These are phyloP conservation scores for Anacardium occidentale DNA, from an alignment of 345 rosid species.

Conservation along the genomic window DNA sequence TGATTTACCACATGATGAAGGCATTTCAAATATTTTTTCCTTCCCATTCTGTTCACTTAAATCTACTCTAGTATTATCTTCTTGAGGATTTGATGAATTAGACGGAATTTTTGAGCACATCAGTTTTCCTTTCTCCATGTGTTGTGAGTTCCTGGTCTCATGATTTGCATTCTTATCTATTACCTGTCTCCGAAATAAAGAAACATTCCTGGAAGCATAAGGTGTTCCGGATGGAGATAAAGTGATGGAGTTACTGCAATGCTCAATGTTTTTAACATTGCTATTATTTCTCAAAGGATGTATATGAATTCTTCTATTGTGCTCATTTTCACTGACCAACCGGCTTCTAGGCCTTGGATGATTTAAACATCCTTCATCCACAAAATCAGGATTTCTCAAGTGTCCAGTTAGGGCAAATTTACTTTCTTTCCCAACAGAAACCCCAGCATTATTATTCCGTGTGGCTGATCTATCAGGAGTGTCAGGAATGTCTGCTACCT, in stretches of 20 bases:
- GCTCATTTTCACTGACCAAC: conserved; percentile 33
- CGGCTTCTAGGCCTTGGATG: conserved; percentile 27
- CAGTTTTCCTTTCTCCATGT: conserved; percentile 44
- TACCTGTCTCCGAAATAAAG: conserved; percentile 45
- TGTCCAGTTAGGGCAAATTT: conserved; percentile 35
- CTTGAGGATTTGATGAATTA: conserved; percentile 21
- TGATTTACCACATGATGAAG: conserved; percentile 26
- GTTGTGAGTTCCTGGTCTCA: conserved; percentile 27
- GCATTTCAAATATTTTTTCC: conserved; percentile 28
- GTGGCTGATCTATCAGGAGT: conserved; percentile 69
- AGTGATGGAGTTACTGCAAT: conserved; percentile 18
- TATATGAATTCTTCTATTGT: conserved; percentile 24
- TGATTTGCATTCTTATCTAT: conserved; percentile 31
- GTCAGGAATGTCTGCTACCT: conserved; percentile 59
- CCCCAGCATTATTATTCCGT: conserved; percentile 22
- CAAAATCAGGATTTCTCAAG: conserved; percentile 28
- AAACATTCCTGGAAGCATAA: conserved; percentile 26
- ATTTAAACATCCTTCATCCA: conserved; percentile 34
- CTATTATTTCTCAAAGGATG: conserved; percentile 31
- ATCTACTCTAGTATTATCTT: conserved; percentile 32
- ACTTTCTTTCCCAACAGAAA: conserved; percentile 32
- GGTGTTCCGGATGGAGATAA: conserved; percentile 26
- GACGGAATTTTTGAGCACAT: conserved; percentile 24
- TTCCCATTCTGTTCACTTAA: conserved; percentile 24
- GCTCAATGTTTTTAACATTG: conserved; percentile 29